phyloP scores from a whole-genome alignment of 345 rosid genomes.

The Moringa oleifera region DNA sequence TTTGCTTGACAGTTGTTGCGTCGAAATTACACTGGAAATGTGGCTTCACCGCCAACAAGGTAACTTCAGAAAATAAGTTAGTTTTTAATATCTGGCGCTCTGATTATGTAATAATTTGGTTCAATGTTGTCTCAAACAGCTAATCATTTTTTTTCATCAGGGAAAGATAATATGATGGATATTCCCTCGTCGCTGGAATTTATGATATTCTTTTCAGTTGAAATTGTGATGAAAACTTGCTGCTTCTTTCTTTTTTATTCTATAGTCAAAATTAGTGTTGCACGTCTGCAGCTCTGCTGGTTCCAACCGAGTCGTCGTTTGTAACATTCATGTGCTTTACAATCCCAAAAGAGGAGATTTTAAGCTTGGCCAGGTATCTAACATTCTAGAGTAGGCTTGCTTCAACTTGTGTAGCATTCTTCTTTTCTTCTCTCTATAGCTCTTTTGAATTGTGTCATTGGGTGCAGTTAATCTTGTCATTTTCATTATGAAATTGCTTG shows the following conservation, averaged over 20 bases:
- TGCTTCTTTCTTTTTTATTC: background rate
- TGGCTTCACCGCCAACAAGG: conserved; percentile 40
- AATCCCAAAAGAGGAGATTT: conserved; percentile 96
- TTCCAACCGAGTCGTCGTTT: conserved; percentile 56
- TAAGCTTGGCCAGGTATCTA: conserved; percentile 86
- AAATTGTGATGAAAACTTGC: background rate
- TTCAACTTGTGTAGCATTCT: background rate
- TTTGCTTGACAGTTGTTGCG: conserved; percentile 36
- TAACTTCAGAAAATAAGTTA: conserved; percentile 12
- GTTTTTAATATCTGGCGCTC: background rate
- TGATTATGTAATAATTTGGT: background rate
- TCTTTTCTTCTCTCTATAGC: background rate
- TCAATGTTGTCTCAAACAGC: background rate
- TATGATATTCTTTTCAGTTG: conserved; percentile 1
- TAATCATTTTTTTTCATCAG: no score
- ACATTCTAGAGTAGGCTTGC: conserved; percentile 4
- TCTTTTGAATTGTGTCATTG: background rate
- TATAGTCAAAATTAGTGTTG: background rate
- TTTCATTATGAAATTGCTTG: background rate
- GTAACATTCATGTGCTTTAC: conserved; percentile 92
- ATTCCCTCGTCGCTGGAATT: background rate
- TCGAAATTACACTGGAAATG: conserved; percentile 27
- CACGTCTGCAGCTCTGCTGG: conserved; percentile 39
- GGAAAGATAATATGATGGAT: no score
- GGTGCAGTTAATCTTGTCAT: background rate